Conservation (phyloP, 345 rosid genomes). For the Leavenworthia alabamica region DNA sequence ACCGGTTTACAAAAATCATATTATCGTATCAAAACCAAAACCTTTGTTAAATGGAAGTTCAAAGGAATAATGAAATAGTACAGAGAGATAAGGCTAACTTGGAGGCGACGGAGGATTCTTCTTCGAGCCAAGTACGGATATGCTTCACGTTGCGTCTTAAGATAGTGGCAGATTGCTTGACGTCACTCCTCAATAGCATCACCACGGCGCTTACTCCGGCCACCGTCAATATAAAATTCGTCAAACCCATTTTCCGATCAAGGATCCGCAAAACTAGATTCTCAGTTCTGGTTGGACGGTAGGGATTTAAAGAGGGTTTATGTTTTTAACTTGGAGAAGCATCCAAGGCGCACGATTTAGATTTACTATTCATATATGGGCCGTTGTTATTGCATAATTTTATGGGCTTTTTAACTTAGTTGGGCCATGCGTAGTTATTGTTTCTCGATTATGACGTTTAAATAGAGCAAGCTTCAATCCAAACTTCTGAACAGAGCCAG, state of each 20-base stretch:
- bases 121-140: conserved; percentile 87
- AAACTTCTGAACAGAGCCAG: too few species aligned
- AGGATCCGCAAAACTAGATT: not conserved
- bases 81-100: conserved; percentile 37
- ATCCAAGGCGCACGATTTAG: conserved; percentile 3
- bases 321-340: conserved; percentile 18
- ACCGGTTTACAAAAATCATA: conserved; percentile 11
- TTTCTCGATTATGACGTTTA: too few species aligned
- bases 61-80: not conserved
- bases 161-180: conserved; percentile 70
- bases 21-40: not conserved
- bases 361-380: conserved; percentile 11
- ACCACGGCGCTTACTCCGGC: conserved; percentile 93
- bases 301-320: conserved; percentile 31
- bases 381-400: not conserved
- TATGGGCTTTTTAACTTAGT: too few species aligned
- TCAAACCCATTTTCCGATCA: conserved; percentile 52
- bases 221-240: conserved; percentile 80
- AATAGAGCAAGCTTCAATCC: too few species aligned
- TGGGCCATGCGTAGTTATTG: too few species aligned
- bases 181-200: conserved; percentile 78
- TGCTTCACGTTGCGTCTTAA: conserved; percentile 85
- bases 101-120: conserved; percentile 72
- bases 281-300: not conserved
- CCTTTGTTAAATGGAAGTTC: not conserved